A percentile compares a stretch with the other conserved stretches of the same genome.
Conservation (phyloP, 2,329 filamentous ascomycete genomes). For the Clarireedia hainanense region DNA sequence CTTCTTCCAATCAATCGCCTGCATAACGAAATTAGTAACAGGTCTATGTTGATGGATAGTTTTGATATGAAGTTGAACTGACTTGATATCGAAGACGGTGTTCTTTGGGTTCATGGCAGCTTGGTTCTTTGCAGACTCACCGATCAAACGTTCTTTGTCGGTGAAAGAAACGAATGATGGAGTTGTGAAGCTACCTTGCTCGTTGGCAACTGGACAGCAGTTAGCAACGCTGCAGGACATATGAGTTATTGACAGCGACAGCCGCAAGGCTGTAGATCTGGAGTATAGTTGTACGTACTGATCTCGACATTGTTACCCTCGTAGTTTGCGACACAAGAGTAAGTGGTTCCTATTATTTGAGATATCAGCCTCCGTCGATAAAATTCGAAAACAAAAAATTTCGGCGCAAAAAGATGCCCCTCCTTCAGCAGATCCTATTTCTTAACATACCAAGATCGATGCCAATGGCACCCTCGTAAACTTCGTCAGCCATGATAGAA, state of each 20-base stretch:
- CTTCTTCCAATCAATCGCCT: slow-evolving; percentile 97
- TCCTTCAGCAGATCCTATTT: neutral
- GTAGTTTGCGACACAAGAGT: slow-evolving; percentile 99
- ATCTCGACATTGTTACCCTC: slow-evolving; percentile 99
- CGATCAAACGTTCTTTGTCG: slow-evolving; percentile 96
- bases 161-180: slow-evolving; percentile 99
- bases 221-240: neutral
- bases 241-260: neutral
- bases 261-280: neutral
- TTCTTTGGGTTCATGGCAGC: slow-evolving; percentile 98
- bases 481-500: slow-evolving; percentile 84
- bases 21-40: slow-evolving; percentile 7
- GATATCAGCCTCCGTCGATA: slow-evolving; percentile 12
- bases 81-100: slow-evolving; percentile 99
- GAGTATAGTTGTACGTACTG: slow-evolving; percentile 24
- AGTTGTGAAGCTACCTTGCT: slow-evolving; percentile 98
- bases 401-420: slow-evolving; percentile 4
- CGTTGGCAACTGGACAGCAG: slow-evolving; percentile 64
- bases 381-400: neutral
- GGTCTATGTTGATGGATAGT: neutral
- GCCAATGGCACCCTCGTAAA: slow-evolving; percentile 99
- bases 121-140: slow-evolving; percentile 99
- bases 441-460: slow-evolving; percentile 88
- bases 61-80: slow-evolving; percentile 33
- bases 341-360: slow-evolving; percentile 73